A percentile compares a stretch with the other conserved stretches of the same genome.
These are phyloP conservation scores for Camellia japonica DNA, from an alignment of 148 eudicot species.

Conservation along the genomic window DNA sequence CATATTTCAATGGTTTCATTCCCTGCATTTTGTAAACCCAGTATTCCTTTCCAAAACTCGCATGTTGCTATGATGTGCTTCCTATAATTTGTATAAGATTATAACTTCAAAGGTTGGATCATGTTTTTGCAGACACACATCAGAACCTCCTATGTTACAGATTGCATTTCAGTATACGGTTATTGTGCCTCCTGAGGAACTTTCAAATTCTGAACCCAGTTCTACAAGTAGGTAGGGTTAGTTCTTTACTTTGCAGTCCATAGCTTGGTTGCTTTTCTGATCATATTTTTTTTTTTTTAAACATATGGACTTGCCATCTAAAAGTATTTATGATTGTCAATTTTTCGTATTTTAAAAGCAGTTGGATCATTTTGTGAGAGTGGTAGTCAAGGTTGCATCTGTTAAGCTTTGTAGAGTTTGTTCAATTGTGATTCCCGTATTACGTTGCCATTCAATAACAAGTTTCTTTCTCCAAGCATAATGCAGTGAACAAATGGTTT, in stretches of 20 bases:
- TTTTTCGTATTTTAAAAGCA: not conserved
- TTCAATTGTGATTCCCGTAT: constrained; percentile 2
- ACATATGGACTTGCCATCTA: not conserved
- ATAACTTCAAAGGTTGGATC: constrained; percentile 6
- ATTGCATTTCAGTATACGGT: constrained; percentile 94
- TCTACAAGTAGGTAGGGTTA: constrained; percentile 69
- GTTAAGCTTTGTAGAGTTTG: not conserved
- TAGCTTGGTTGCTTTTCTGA: constrained; percentile 1
- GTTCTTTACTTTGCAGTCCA: not conserved
- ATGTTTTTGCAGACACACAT: constrained; percentile 51
- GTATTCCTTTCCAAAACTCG: not conserved
- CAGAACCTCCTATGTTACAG: constrained; percentile 85
- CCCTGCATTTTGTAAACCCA: not conserved
- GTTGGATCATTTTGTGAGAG: not conserved
- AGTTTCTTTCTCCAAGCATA: not conserved
- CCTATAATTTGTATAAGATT: not conserved
- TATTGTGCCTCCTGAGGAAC: constrained; percentile 87
- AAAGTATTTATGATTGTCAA: not conserved
- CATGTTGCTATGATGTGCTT: not conserved
- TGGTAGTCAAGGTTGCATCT: not conserved
- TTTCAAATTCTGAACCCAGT: constrained; percentile 51
- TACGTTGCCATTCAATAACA: not conserved
- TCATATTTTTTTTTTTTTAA: not conserved
- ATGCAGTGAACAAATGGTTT: not conserved
- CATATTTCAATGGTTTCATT: not conserved